Base-by-base conservation (phyloP, 257 asterid species). In the Solanum arcanum region DNA sequence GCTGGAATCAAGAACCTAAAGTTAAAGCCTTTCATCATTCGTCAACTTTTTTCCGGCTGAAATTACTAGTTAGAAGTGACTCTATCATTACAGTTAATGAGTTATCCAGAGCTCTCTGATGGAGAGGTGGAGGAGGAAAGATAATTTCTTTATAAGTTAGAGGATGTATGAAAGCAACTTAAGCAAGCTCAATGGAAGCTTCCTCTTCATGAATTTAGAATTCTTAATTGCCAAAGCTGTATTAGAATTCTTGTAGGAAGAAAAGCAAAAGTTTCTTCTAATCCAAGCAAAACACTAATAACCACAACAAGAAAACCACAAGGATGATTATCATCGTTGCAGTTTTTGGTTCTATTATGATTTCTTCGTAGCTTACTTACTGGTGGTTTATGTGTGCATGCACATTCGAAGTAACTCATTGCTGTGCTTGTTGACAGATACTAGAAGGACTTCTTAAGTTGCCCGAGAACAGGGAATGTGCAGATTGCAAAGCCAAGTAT, bases 391-490 rank as follows among this genome's bases (percentile, higher is more conserved):
- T 81, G 44, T 81, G 69, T 81, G 46, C 35, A 16, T 86, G 76
- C 59, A 46, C 84, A 35, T 73, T 41, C 88, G 52, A 86, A 73
- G 21, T 89, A 86, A 73, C 84, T 75, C 68, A 52, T 37, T 72
- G 39, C 74, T 89, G 64, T 88, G 81, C 87, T 84, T 87, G 72
- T 86, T 86, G 89, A 89, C 97, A 97, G 99, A 88, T 95, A 87
- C 88, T 97, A 92, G 99, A 97, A 91, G 99, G 98, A 76, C 97
- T 97, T 89, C 99, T 97, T 90, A 95, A 93, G 92, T 91, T 97
- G 93, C 99, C 99, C 3, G 99, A 95, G 92, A 97, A 97, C 92
- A 94, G 99, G 94, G 99, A 97, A 88, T 97, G 99, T 87, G 99
- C 99, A 64, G 99, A 97, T 93, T 97, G 99, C 92, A 97, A 94